Percentiles rank a stretch among this genome's conserved stretches.
phyloP scores from a whole-genome alignment of 2,329 filamentous ascomycete genomes.

The Penicillium sp. region DNA sequence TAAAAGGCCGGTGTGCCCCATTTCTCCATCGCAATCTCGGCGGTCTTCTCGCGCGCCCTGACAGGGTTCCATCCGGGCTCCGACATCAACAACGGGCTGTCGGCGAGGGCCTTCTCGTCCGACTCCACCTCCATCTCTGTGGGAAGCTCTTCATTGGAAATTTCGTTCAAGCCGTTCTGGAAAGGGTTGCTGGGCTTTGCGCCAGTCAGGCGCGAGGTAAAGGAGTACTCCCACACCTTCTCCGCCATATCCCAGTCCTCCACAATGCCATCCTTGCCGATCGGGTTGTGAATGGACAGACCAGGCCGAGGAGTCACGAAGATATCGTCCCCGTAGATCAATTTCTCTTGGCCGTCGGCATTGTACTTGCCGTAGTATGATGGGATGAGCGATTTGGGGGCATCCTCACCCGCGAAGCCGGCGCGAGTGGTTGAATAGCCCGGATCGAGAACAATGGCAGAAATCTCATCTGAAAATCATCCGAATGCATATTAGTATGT shows the following conservation, averaged over 20 bases:
- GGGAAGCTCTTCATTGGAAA: conserved; percentile 52
- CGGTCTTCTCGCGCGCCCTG: conserved; percentile 86
- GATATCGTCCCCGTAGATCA: conserved; percentile 83
- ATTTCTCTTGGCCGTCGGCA: conserved; percentile 49
- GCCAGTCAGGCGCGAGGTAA: conserved; percentile 81
- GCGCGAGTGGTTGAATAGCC: conserved; percentile 88
- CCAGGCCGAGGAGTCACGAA: conserved; percentile 69
- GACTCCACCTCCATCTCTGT: conserved; percentile 56
- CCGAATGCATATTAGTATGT: no score
- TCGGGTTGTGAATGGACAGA: conserved; percentile 85
- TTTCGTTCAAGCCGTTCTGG: conserved; percentile 74
- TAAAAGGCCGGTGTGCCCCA: conserved; percentile 96
- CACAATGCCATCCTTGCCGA: conserved; percentile 80
- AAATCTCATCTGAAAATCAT: conserved; percentile 74
- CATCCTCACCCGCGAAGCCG: conserved; percentile 95
- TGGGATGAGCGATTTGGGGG: conserved; percentile 86
- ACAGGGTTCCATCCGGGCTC: conserved; percentile 87
- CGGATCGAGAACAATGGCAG: conserved; percentile 90
- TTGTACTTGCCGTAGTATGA: conserved; percentile 72
- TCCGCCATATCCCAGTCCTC: conserved; percentile 94
- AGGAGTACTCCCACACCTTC: conserved; percentile 85
- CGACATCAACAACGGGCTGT: conserved; percentile 87
- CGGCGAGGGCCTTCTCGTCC: conserved; percentile 71
- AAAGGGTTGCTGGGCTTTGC: conserved; percentile 62
- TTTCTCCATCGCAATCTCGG: conserved; percentile 94